Evolutionary conservation across 2,329 filamentous ascomycete species (phyloP), one percentile per base, ranked within the genome.

Genomic region (Colletotrichum acutatum): DNA sequence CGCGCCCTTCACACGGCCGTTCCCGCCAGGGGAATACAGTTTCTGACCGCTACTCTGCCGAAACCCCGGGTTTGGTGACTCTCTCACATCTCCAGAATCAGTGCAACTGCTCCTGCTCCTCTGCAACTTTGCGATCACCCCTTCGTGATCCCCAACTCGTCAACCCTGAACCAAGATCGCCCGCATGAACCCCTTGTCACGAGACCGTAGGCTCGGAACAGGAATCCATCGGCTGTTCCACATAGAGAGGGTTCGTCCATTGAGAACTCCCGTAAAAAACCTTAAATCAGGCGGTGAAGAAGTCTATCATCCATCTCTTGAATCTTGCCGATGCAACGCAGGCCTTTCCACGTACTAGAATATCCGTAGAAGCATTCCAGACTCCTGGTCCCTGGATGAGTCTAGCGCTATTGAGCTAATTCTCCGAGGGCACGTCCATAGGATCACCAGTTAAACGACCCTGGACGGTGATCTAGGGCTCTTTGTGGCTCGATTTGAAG

Each of bases 321-420:
- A 19, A n/a, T n/a, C 16, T 46, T 66, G 32, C 2, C 42, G 19
- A 58, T 46, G 16, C 16, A 30, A 42, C 62, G 19, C 6, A 4
- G 26, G 24, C 11, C 7, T 19, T 22, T 53, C 22, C 30, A n/a
- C 24, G 52, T 22, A 6, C 46, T 63, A 53, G 61, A 53, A 53
- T 37, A 34, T 34, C 32, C 32, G 11, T 34, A 11, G 30, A 53
- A 19, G 28, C 28, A 52, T 63, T 57, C 52, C 32, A 46, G 34
- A 24, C 49, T 34, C 32, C 49, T 42, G 30, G 49, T 22, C 46
- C 68, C 64, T 62, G 58, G 42, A 30, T 32, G 59, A 24, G 59
- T 60, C 62, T 60, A 72, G 59, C 59, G 66, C 68, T 42, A 65
- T 64, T 49, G 30, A 69, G 54, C n/a, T 72, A 72, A 70, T 70